These are phyloP conservation scores for Pseudotsuga menziesii DNA, from an alignment of 75 land plant genomes.

Conservation along the genomic window DNA sequence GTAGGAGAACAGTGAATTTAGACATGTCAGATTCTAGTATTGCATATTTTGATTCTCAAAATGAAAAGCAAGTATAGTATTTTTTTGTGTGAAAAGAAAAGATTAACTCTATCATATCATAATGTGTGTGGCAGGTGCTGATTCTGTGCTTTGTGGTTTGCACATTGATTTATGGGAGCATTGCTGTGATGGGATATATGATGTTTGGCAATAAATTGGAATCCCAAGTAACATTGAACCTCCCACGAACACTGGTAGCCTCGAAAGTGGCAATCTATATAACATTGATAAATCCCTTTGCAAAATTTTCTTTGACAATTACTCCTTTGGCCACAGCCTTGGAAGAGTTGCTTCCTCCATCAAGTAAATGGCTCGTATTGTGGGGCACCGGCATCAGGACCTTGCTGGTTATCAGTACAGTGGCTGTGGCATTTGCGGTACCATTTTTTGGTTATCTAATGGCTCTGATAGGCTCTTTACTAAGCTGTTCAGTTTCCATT, in stretches of 20 bases:
- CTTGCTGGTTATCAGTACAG: slow-evolving; percentile 48
- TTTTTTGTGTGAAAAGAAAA: not conserved
- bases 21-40: not conserved
- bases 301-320: slow-evolving; percentile 49
- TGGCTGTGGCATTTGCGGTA: slow-evolving; percentile 56
- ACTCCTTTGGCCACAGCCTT: slow-evolving; percentile 38
- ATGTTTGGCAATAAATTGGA: slow-evolving; percentile 75
- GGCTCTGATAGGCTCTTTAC: slow-evolving; percentile 81
- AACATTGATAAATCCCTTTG: slow-evolving; percentile 49
- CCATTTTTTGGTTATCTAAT: slow-evolving; percentile 79
- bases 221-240: slow-evolving; percentile 65
- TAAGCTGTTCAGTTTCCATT: slow-evolving; percentile 70
- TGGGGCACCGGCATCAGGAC: slow-evolving; percentile 41
- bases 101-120: not conserved
- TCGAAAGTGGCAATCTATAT: slow-evolving; percentile 44
- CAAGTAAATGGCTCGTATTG: not conserved
- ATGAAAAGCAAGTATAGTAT: no score
- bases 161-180: slow-evolving; percentile 56
- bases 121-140: slow-evolving; percentile 45
- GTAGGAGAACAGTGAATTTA: no score
- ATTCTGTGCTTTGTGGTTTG: slow-evolving; percentile 55
- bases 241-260: slow-evolving; percentile 27
- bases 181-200: slow-evolving; percentile 71
- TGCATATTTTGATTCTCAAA: no score
- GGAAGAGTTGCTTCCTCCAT: slow-evolving; percentile 37